Base-by-base conservation (phyloP, 805 yeast genomes). In the Hanseniaspora pseudoguilliermondii region DNA sequence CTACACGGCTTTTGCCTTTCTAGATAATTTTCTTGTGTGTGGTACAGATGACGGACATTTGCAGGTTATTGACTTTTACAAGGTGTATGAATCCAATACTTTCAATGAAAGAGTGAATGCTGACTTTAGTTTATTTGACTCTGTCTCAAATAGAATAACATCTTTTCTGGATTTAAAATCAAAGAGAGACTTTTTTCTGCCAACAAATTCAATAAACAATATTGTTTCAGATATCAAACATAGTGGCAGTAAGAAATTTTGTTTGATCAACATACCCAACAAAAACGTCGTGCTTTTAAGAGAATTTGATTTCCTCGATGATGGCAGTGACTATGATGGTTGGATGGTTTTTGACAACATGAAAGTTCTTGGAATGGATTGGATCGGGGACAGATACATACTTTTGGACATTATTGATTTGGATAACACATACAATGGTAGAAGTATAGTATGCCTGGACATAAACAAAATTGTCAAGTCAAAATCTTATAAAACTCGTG, bases 161-260 rank as follows among this genome's bases (percentile, higher is more conserved):
- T 40, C 52, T 18, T 47, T 44, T 18, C 18, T 29, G 20, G 40
- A 41, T 16, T 41, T n/a, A 0, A 6, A 44, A 9, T 15, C 9
- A n/a, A 27, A 16, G 29, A 10, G 38, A 2, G 38, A 34, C 21
- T 46, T 20, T 16, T 46, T 43, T 16, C 51, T 69, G 11, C 71
- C 71, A 3, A 65, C 71, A 11, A 62, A 62, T 42, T 65, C 69
- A 2, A 54, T 63, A 21, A 69, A 69, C 46, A 69, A 69, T 49
- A 60, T 60, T 47, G 57, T 65, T 15, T 51, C 67, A 2, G 55
- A 59, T 11, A 51, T 63, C 1, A 60, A 62, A 39, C 53, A 62
- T 4, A 68, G 62, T 47, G 64, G 68, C 5, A 57, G 59, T 48
- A 34, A 61, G 40, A 66, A 63, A 41, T 39, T 65, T 32, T 35